These are phyloP conservation scores for Dipteronia dyeriana DNA, from an alignment of 345 rosid species.

Conservation along the genomic window DNA sequence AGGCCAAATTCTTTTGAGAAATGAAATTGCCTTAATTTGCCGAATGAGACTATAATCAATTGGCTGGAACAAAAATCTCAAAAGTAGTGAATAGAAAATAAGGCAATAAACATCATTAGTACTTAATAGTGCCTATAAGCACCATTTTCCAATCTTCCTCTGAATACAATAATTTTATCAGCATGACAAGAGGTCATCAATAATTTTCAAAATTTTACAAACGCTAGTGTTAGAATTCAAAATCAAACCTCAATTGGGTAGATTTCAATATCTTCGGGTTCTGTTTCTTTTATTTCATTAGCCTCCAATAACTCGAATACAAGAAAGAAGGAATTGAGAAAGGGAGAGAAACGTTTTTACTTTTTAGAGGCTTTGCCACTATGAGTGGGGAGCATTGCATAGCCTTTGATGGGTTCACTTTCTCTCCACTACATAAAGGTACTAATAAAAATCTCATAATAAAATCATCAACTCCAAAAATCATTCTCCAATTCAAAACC, in stretches of 20 bases:
- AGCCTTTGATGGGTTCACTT: conserved; percentile 18
- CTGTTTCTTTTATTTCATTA: conserved; percentile 26
- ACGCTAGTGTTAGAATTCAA: neutral
- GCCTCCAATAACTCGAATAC: conserved; percentile 32
- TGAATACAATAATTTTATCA: no score
- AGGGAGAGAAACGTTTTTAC: neutral
- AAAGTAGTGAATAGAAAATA: no score
- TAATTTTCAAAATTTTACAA: no score
- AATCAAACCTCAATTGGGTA: neutral
- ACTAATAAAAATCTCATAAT: conserved; percentile 2
- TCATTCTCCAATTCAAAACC: conserved; percentile 23
- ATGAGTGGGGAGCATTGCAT: neutral
- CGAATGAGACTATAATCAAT: no score
- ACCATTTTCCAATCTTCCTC: no score
- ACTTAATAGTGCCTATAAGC: no score
- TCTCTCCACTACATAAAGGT: conserved; percentile 31
- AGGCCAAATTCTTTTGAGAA: no score
- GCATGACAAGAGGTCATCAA: no score
- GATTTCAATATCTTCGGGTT: neutral
- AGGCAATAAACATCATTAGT: no score
- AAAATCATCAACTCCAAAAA: conserved; percentile 23
- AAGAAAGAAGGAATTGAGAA: conserved; percentile 22
- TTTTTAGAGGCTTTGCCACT: neutral
- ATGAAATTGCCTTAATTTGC: no score
- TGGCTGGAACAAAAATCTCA: no score